Base-by-base conservation (phyloP, 176 grass and related monocot genomes). In the Thinopyrum elongatum region DNA sequence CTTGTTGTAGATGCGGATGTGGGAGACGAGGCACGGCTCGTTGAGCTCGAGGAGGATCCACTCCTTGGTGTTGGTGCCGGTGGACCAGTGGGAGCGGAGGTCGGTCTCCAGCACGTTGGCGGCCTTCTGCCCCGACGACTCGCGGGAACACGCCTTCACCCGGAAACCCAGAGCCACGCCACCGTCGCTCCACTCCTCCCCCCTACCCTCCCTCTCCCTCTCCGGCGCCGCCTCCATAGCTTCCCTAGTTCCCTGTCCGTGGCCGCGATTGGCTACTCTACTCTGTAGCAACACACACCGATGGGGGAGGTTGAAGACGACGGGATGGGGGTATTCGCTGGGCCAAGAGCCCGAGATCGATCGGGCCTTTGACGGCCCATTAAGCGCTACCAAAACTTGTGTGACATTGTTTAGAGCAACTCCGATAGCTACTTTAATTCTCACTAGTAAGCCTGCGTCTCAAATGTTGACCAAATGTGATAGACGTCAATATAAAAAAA, bases 21-120 rank as follows among this genome's bases (percentile, higher is more conserved):
- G 95, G 22, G 93, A 98, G 60, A 98, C 86, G 69, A 98, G 86
- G 89, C 96, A 98, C 47, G 93, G 59, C 80, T 98, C 93, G 76
- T 86, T 86, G 81, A 98, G 91, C 84, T 98, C 93, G 8, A 98
- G 96, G 69, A 98, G 90, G 93, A 98, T 98, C 91, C 96, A 94
- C 69, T 98, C 93, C 93, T 95, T 95, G 81, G 90, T 93, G 86
- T 95, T 95, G 81, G 91, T 98, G 69, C 86, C 86, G 58, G 93
- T 95, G 70, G 95, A 95, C 95, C 93, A 98, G 88, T 98, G 93
- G 34, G 91, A 90, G 70, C 93, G 93, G 31, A 98, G 93, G 86
- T 98, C 93, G 64, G 93, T 30, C 66, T 98, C 95, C 41, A 93
- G 85, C 49, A 98, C 89, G 85, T 90, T 87, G 36, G 69, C 64